Evolutionary conservation across 352 stramenopile genomes (phyloP).

Genomic region (Elongisporangium undulatum): DNA sequence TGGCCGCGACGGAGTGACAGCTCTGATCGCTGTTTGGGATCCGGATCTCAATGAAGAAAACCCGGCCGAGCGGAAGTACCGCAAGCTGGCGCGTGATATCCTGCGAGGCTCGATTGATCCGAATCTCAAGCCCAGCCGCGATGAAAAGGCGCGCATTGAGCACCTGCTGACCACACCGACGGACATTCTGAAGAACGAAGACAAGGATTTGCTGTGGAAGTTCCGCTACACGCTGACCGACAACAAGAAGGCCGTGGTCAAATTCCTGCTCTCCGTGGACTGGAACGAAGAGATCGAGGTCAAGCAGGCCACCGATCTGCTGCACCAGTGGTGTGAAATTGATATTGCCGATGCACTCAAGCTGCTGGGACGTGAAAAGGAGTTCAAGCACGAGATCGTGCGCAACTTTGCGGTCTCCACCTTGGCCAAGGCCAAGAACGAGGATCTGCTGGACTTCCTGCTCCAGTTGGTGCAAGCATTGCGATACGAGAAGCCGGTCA

Average conservation of each 20-base stretch:
- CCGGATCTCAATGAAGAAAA: conserved; percentile 88
- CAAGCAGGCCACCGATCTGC: conserved; percentile 86
- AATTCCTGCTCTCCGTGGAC: conserved; percentile 98
- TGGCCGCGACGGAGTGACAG: conserved; percentile 22
- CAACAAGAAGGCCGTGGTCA: conserved; percentile 95
- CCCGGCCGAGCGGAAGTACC: conserved; percentile 96
- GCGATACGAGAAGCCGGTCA: conserved; percentile 78
- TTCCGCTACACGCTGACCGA: conserved; percentile 96
- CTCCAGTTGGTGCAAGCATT: conserved; percentile 98
- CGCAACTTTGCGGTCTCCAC: conserved; percentile 97
- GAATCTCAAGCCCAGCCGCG: conserved; percentile 95
- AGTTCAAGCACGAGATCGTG: conserved; percentile 90
- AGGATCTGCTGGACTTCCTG: conserved; percentile 96
- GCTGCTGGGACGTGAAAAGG: conserved; percentile 90
- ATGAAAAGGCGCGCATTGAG: conserved; percentile 92
- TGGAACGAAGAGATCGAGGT: conserved; percentile 98
- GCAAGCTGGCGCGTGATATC: conserved; percentile 95
- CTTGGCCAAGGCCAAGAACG: conserved; percentile 92
- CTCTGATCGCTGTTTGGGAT: conserved; percentile 79
- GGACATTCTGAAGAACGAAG: conserved; percentile 91
- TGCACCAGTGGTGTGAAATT: conserved; percentile 89
- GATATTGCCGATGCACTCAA: conserved; percentile 98
- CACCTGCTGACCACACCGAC: conserved; percentile 90
- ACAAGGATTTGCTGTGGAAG: conserved; percentile 94
- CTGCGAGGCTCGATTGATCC: conserved; percentile 96